A percentile compares a stretch with the other conserved stretches of the same genome.
Conservation (phyloP, 2,329 filamentous ascomycete species). For the Pseudogymnoascus pannorum region DNA sequence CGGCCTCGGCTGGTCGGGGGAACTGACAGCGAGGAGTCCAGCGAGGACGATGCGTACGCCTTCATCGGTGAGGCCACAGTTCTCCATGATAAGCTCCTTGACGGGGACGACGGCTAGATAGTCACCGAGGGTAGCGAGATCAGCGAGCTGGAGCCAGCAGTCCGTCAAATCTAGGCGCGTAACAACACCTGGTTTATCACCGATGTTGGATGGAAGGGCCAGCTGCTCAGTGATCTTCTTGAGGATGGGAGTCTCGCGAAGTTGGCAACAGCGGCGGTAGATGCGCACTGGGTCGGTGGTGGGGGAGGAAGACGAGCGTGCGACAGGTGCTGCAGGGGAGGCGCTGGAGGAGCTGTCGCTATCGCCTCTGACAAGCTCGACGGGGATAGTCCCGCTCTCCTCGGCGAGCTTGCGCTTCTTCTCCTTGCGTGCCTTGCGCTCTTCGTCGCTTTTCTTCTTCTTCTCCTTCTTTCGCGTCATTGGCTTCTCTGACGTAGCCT, state of each 20-base stretch:
- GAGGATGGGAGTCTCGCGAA: constrained; percentile 85
- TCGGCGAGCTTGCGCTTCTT: constrained; percentile 78
- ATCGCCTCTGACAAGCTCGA: constrained; percentile 69
- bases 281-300: constrained; percentile 89
- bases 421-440: constrained; percentile 86
- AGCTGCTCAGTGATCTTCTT: constrained; percentile 91
- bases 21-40: constrained; percentile 73
- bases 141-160: constrained; percentile 74
- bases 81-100: constrained; percentile 76
- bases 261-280: constrained; percentile 87
- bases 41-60: constrained; percentile 80
- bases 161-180: constrained; percentile 76
- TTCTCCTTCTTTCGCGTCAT: constrained; percentile 79
- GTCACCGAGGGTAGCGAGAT: constrained; percentile 82
- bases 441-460: constrained; percentile 90
- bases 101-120: constrained; percentile 92
- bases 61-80: constrained; percentile 80
- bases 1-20: constrained; percentile 48
- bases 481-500: constrained; percentile 24
- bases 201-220: constrained; percentile 57
- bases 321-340: constrained; percentile 25
- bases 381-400: constrained; percentile 77
- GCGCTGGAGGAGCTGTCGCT: constrained; percentile 45
- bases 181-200: constrained; percentile 64
- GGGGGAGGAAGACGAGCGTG: constrained; percentile 57